Evolutionary conservation across 352 stramenopile species (phyloP).

Genomic region (Elongisporangium undulatum): DNA sequence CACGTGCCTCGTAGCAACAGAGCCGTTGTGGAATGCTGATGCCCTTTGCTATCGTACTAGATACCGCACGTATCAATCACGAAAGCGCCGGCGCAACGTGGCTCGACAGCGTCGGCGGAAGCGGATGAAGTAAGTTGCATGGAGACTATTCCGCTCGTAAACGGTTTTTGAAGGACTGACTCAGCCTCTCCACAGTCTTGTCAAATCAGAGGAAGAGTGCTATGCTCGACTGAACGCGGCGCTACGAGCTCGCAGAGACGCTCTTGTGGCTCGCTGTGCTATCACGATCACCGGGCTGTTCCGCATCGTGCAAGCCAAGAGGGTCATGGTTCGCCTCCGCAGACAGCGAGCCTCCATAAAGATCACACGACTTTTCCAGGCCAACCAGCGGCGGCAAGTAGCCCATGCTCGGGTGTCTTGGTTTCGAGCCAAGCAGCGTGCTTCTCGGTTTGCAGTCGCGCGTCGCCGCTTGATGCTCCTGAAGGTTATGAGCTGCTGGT

Average conservation of each 20-base stretch:
- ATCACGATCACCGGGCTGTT: constrained; percentile 21
- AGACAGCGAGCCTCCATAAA: constrained; percentile 16
- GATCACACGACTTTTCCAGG: constrained; percentile 12
- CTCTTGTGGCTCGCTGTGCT: constrained; percentile 14
- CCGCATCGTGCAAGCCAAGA: constrained; percentile 27
- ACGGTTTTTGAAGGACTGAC: background rate
- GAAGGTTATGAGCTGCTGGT: background rate
- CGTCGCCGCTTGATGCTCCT: background rate
- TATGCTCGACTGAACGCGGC: constrained; percentile 36
- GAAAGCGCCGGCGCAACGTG: constrained; percentile 8
- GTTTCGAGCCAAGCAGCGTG: background rate
- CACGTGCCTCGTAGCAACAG: background rate
- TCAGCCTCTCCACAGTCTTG: constrained; percentile 10
- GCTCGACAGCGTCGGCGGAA: constrained; percentile 6
- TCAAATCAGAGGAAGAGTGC: constrained; percentile 30
- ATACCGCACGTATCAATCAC: constrained; percentile 14
- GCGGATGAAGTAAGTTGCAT: constrained; percentile 9
- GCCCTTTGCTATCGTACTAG: constrained; percentile 2
- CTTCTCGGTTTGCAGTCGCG: background rate
- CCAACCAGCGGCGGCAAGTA: background rate
- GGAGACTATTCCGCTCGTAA: background rate
- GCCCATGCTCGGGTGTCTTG: background rate
- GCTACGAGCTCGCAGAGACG: constrained; percentile 13
- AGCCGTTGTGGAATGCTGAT: background rate
- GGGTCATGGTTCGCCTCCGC: constrained; percentile 11